A percentile compares a stretch with the other conserved stretches of the same genome.
Conservation (phyloP, 225 moss, liverwort and hornwort species). For the Takakia lepidozioides region DNA sequence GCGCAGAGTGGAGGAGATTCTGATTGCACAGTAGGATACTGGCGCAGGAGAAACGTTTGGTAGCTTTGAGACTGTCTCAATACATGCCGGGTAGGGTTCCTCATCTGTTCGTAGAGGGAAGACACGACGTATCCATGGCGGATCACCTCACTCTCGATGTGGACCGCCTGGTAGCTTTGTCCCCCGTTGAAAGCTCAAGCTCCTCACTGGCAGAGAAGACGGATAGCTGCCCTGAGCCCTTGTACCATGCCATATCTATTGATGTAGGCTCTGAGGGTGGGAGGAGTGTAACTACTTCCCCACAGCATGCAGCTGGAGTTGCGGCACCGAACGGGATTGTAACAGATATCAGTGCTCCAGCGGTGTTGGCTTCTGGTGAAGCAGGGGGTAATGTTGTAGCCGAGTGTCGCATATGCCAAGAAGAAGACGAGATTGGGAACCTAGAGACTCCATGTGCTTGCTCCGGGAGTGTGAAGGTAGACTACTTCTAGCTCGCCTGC, state of each 20-base stretch:
- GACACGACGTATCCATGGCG: too few relatives aligned
- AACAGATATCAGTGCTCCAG: background rate
- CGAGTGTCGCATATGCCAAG: conserved; percentile 60
- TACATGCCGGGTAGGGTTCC: too few relatives aligned
- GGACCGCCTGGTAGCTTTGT: conserved; percentile 2
- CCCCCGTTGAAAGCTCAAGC: conserved; percentile 1
- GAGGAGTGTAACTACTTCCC: background rate
- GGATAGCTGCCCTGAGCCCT: background rate
- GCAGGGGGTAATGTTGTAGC: conserved; percentile 22
- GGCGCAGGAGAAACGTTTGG: too few relatives aligned
- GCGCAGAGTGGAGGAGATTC: too few relatives aligned
- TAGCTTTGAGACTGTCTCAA: too few relatives aligned
- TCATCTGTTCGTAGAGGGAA: too few relatives aligned
- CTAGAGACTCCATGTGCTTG: conserved; percentile 54
- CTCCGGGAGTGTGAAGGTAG: conserved; percentile 59
- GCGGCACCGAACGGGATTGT: too few relatives aligned
- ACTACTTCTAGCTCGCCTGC: too few relatives aligned
- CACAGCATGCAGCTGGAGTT: background rate
- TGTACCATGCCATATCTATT: conserved; percentile 2
- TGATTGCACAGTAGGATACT: too few relatives aligned
- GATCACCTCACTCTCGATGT: conserved; percentile 6
- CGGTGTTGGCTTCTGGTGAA: background rate
- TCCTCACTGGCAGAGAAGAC: conserved; percentile 1
- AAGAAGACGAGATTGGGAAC: conserved; percentile 50
- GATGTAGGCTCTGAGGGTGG: background rate